phyloP scores from a whole-genome alignment of 345 rosid species.

The Eucalyptus curtisii region DNA sequence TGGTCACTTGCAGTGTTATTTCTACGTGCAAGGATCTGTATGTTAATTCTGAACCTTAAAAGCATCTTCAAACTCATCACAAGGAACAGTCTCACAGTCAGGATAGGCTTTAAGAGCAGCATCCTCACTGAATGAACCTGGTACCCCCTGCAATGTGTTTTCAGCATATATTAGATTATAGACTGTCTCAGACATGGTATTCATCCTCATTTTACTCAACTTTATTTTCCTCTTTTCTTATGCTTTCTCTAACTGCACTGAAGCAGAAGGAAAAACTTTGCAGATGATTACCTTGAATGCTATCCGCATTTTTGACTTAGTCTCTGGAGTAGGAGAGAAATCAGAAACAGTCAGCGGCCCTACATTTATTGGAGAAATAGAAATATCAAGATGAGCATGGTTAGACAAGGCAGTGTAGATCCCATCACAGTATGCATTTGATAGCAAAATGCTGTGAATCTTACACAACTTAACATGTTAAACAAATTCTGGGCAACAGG shows the following conservation, averaged over 20 bases:
- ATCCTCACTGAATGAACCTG: conserved; percentile 45
- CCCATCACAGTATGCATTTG: background rate
- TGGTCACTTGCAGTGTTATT: background rate
- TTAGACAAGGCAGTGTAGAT: background rate
- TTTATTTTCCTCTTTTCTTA: background rate
- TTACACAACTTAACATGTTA: background rate
- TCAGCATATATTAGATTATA: background rate
- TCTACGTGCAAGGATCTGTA: background rate
- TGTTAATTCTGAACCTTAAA: conserved; percentile 27
- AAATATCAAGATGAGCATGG: background rate
- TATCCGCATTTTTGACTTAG: conserved; percentile 23
- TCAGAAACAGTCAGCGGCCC: conserved; percentile 41
- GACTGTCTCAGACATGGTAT: background rate
- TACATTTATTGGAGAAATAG: conserved; percentile 1
- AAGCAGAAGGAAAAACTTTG: background rate
- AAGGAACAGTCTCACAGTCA: conserved; percentile 42
- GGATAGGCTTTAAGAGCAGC: conserved; percentile 67
- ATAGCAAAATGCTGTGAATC: background rate
- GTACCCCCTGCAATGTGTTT: conserved; percentile 23
- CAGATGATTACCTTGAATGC: conserved; percentile 27
- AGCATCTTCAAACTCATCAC: conserved; percentile 43
- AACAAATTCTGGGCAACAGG: background rate
- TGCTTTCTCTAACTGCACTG: background rate
- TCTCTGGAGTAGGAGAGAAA: conserved; percentile 14
- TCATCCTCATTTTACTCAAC: background rate